These are phyloP conservation scores for Dactylellina parvicollis DNA, from an alignment of 2,329 filamentous ascomycete genomes.

Conservation along the genomic window DNA sequence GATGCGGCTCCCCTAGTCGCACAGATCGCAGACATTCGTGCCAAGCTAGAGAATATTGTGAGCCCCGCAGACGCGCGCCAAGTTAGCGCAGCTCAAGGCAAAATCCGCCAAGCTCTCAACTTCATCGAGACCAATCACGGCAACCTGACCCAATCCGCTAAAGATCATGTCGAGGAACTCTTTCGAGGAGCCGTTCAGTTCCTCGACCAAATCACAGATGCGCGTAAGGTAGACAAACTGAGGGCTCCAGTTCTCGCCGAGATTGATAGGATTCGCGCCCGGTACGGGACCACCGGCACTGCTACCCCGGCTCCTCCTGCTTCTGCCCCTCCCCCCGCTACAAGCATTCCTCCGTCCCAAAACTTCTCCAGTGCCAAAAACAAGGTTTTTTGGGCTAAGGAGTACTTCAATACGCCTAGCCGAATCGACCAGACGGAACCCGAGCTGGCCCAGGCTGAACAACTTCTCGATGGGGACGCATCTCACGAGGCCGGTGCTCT, in stretches of 20 bases:
- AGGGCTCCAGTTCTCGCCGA: constrained; percentile 25
- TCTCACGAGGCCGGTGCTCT: constrained; percentile 22
- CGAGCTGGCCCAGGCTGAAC: constrained; percentile 18
- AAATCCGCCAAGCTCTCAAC: constrained; percentile 24
- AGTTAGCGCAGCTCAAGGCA: constrained; percentile 30
- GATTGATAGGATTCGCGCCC: constrained; percentile 19
- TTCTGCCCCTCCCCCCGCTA: neutral
- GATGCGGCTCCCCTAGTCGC: constrained; percentile 23
- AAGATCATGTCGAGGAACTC: constrained; percentile 29
- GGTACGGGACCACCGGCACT: constrained; percentile 11
- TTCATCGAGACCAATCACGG: constrained; percentile 29
- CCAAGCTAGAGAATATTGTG: constrained; percentile 23
- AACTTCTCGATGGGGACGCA: constrained; percentile 11
- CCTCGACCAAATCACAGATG: constrained; percentile 22
- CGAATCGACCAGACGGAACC: constrained; percentile 29
- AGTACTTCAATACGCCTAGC: constrained; percentile 29
- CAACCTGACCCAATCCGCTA: constrained; percentile 9
- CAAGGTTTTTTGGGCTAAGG: constrained; percentile 32
- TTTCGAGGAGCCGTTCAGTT: constrained; percentile 28
- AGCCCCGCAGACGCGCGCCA: constrained; percentile 34
- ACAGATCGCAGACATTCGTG: constrained; percentile 31
- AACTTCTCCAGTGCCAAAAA: constrained; percentile 10
- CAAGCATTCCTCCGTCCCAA: constrained; percentile 2
- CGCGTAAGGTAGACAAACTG: constrained; percentile 22
- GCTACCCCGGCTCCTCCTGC: neutral